A percentile compares a stretch with the other conserved stretches of the same genome.
Evolutionary conservation across 768 basidiomycete species (phyloP).

Genomic region (Leucogyrophana mollusca): DNA sequence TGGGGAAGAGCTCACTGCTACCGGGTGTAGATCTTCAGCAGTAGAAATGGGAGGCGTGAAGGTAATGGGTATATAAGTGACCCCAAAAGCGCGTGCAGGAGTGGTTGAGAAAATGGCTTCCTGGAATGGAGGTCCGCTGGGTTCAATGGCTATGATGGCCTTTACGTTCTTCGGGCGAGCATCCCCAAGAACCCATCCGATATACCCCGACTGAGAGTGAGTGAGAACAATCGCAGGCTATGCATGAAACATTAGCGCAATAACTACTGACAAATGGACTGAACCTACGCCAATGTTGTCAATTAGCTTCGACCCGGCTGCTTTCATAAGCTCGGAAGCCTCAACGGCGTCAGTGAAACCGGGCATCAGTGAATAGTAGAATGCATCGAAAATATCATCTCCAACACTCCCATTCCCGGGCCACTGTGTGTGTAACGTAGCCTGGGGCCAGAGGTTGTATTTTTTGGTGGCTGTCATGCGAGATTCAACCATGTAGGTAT

Average conservation of each 20-base stretch:
- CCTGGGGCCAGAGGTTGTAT: conserved; percentile 45
- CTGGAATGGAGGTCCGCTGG: conserved; percentile 49
- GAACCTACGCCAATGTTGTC: conserved; percentile 47
- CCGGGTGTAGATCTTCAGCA: conserved; percentile 34
- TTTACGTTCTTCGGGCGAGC: conserved; percentile 41
- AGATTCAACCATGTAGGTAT: conserved; percentile 34
- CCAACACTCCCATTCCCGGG: conserved; percentile 49
- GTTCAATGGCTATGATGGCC: conserved; percentile 50
- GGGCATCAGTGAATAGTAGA: conserved; percentile 44
- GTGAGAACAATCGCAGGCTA: conserved; percentile 48
- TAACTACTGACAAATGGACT: not conserved
- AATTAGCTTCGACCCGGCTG: conserved; percentile 41
- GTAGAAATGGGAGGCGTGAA: conserved; percentile 42
- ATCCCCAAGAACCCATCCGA: conserved; percentile 51
- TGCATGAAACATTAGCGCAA: not conserved
- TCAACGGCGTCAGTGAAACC: conserved; percentile 35
- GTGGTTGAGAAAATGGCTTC: conserved; percentile 34
- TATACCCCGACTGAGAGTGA: conserved; percentile 49
- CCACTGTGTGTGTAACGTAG: conserved; percentile 49
- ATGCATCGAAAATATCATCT: conserved; percentile 43
- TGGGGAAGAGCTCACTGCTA: conserved; percentile 20
- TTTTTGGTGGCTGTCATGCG: conserved; percentile 41
- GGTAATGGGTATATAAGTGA: conserved; percentile 46
- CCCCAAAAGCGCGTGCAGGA: conserved; percentile 42
- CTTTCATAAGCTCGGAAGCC: conserved; percentile 36